Evolutionary conservation across 2,329 filamentous ascomycete species (phyloP).

Genomic region (Ophiocordyceps robertsii): DNA sequence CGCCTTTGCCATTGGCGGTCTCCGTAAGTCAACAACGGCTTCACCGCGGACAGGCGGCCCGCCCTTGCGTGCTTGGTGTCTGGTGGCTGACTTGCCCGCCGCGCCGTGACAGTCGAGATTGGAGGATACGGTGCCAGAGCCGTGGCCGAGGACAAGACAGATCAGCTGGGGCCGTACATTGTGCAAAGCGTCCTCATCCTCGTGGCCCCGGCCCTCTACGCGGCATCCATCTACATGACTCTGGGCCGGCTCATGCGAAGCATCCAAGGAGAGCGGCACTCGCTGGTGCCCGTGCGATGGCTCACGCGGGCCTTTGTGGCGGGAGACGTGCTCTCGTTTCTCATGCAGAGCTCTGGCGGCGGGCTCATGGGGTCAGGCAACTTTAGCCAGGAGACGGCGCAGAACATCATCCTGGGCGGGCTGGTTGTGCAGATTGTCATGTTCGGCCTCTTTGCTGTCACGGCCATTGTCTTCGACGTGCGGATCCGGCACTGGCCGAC

Average conservation of each 20-base stretch:
- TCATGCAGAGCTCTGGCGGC: conserved; percentile 32
- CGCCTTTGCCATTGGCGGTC: conserved; percentile 31
- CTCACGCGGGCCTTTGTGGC: conserved; percentile 41
- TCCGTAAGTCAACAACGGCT: conserved; percentile 23
- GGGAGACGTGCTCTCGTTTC: conserved; percentile 39
- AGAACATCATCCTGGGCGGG: conserved; percentile 41
- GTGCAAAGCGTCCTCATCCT: conserved; percentile 29
- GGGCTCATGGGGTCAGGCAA: conserved; percentile 17
- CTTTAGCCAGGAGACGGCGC: conserved; percentile 18
- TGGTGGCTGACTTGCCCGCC: neutral
- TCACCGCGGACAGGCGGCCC: neutral
- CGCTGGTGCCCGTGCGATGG: conserved; percentile 21
- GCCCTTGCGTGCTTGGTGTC: neutral
- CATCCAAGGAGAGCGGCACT: conserved; percentile 20
- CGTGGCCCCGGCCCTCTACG: conserved; percentile 32
- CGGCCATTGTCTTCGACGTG: conserved; percentile 34
- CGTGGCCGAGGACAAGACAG: conserved; percentile 14
- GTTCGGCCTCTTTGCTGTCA: conserved; percentile 40
- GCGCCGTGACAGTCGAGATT: conserved; percentile 22
- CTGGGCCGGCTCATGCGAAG: conserved; percentile 28
- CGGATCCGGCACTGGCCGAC: conserved; percentile 11
- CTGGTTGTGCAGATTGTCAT: conserved; percentile 42
- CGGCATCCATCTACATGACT: conserved; percentile 37
- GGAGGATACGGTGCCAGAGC: conserved; percentile 26
- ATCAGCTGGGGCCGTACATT: conserved; percentile 21